A percentile compares a stretch with the other conserved stretches of the same genome.
Evolutionary conservation across 2,329 filamentous ascomycete species (phyloP).

Genomic region (Penicillium sp.): DNA sequence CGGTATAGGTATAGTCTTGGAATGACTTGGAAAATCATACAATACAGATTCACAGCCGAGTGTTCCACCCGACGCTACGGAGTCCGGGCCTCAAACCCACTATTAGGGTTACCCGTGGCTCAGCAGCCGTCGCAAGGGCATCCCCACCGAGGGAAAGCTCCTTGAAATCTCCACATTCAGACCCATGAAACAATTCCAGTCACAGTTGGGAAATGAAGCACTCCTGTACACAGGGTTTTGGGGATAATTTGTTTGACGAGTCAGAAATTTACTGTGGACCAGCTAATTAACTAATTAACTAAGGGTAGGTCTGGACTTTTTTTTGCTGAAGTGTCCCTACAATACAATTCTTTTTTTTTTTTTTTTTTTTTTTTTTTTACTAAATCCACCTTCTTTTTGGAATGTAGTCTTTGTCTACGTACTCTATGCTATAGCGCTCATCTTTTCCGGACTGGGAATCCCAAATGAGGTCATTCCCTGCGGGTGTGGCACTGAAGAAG

Average conservation of each 20-base stretch:
- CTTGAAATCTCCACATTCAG: slow-evolving; percentile 27
- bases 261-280: background rate
- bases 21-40: background rate
- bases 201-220: slow-evolving; percentile 22
- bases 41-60: background rate
- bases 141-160: slow-evolving; percentile 13
- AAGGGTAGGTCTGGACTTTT: background rate
- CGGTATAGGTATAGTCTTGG: background rate
- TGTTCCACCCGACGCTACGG: background rate
- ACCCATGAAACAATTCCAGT: slow-evolving; percentile 24
- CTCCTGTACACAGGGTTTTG: background rate
- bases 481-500: slow-evolving; percentile 3
- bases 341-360: background rate
- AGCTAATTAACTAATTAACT: background rate
- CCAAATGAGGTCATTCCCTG: background rate
- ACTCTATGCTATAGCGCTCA: background rate
- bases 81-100: slow-evolving; percentile 1
- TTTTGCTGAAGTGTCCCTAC: background rate
- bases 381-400: background rate
- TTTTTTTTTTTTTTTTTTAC: background rate
- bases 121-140: slow-evolving; percentile 6
- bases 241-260: background rate
- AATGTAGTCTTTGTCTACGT: background rate
- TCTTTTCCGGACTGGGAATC: background rate
- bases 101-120: slow-evolving; percentile 14